Evolutionary conservation across 1,284 basidiomycete genomes (phyloP).

Genomic region (Heterobasidion occidentale): DNA sequence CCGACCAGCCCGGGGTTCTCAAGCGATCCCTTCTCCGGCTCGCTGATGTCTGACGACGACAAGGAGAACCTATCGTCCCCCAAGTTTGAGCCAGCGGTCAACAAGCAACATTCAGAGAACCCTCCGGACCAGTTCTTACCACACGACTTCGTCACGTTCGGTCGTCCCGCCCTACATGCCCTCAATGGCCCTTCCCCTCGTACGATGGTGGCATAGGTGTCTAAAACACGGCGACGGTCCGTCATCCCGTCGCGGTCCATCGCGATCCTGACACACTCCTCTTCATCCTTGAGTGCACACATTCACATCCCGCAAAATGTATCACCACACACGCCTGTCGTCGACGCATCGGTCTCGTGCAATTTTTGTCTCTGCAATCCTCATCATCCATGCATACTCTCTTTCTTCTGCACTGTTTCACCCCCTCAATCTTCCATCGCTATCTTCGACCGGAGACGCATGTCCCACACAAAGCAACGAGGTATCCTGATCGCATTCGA

Average conservation of each 20-base stretch:
- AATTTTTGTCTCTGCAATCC: conserved; percentile 49
- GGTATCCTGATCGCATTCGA: conserved; percentile 8
- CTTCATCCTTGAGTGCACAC: conserved; percentile 16
- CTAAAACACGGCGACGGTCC: conserved; percentile 5
- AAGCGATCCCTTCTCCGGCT: conserved; percentile 47
- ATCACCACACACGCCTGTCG: conserved; percentile 62
- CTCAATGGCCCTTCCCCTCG: conserved; percentile 45
- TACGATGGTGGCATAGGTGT: conserved; percentile 48
- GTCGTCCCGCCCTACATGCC: conserved; percentile 66
- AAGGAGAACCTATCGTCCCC: conserved; percentile 65
- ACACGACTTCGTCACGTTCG: conserved; percentile 69
- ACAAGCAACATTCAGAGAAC: conserved; percentile 59
- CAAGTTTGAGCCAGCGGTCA: conserved; percentile 60
- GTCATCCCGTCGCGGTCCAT: background rate
- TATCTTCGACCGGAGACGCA: conserved; percentile 30
- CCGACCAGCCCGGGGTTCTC: conserved; percentile 51
- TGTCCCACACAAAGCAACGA: conserved; percentile 7
- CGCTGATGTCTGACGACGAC: conserved; percentile 52
- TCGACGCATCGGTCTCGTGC: conserved; percentile 50
- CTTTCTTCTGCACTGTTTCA: conserved; percentile 43
- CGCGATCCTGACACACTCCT: conserved; percentile 14
- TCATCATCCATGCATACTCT: conserved; percentile 73
- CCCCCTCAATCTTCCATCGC: conserved; percentile 28
- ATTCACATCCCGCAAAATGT: conserved; percentile 57
- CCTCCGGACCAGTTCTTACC: conserved; percentile 69